Base-by-base conservation (phyloP, 768 basidiomycete species). In the Stropharia rugosoannulata region DNA sequence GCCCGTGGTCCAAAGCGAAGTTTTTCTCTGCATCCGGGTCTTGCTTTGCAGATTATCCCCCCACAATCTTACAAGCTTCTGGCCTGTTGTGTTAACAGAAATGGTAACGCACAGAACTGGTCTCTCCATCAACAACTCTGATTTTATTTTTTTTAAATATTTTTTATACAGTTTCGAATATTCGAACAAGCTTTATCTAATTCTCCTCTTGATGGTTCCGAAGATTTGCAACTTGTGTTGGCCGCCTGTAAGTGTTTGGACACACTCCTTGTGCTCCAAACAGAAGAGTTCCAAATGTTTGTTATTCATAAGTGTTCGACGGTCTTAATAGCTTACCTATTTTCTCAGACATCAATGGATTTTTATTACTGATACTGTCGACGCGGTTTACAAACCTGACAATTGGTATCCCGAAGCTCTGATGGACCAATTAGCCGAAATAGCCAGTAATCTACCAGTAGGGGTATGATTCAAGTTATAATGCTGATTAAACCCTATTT, bases 281-380 rank as follows among this genome's bases (percentile, higher is more conserved):
- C 93, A 0, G 93, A 95, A 66, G 96, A 98, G 69, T 99, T 98
- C 71, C 97, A 98, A 72, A 90, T 98, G 96, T 97, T 66, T 57
- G 75, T 49, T 16, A 40, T 19, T 56, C 32, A 29, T 27, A 42
- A 9, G 11, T 56, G 10, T 37, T 4, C 35, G 5, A 38, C 3
- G 16, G 10, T 1, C 13, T 12, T 13, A 43, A 49, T 46, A 52
- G 6, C 44, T 52, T 68, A 9, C 65, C 46, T 12, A 18, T 4
- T 41, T 27, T 16, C 41, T 16, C 61, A 92, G 89, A 67, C 91
- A 98, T 69, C 95, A 99, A 75, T 99, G 97, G 96, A 91, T 97
- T 64, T 99, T 98, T 69, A 85, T 98, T 41, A 97, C 95, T 2
- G 96, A 99, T 69, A 98, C 96, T 0, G 92, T 95, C 5, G 97